Base-by-base conservation (phyloP, 2,329 filamentous ascomycete species). In the Grosmannia penicillata region DNA sequence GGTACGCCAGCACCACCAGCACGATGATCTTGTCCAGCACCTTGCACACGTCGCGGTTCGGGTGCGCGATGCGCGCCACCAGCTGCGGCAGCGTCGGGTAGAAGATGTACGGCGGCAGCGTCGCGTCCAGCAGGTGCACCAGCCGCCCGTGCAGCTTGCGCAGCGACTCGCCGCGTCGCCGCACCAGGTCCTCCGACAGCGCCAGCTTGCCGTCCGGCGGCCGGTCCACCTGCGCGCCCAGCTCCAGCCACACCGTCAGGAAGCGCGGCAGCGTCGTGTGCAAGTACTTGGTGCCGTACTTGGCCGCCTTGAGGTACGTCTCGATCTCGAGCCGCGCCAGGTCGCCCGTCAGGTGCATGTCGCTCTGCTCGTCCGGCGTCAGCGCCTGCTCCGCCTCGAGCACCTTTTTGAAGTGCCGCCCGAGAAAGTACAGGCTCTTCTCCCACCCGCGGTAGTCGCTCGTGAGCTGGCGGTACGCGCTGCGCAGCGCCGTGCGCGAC, bases 321-420 rank as follows among this genome's bases (percentile, higher is more conserved):
- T 95, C 86, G 46, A 96, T 83, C 26, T 98, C 83, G 14, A 95
- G 69, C 52, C 87, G 86, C 3, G 85, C 78, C 17, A 79, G 75
- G 54, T 95, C 87, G 28, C 91, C 93, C 10, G 74, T 82, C 39
- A 91, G 60, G 49, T 77, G 86, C 42, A 72, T 67, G 38, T 86
- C 79, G 30, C 72, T 78, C 56, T 94, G 86, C 45, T 87, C 86
- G 22, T 79, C 73, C 15, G 73, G 65, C 27, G 80, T 77, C 37
- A 93, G 72, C 2, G 71, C 65, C 56, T 85, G 87, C 55, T 96
- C 86, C 0, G 85, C 83, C 50, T 96, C 89, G 4, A 95, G 65
- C 4, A 96, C 72, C 57, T 95, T 98, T 56, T 94, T 93, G 68
- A 98, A 98, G 58, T 96, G 86, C 33, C 89, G 85, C 6, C 91